A percentile compares a stretch with the other conserved stretches of the same genome.
These are phyloP conservation scores for Strigomonas culicis DNA, from an alignment of 208 protist species.

Conservation along the genomic window DNA sequence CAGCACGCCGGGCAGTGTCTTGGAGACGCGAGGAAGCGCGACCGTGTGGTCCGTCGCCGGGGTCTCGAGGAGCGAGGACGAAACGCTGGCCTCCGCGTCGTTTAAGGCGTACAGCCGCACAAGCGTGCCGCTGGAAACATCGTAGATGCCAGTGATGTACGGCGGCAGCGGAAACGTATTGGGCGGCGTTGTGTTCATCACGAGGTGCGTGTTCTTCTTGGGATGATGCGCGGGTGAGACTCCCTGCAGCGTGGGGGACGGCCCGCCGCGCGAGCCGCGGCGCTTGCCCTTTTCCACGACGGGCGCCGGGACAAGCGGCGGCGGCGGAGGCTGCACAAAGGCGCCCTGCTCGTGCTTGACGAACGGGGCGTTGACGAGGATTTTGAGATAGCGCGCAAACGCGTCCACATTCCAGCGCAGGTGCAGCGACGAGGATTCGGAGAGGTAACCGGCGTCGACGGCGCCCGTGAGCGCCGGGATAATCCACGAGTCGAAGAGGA, in stretches of 20 bases:
- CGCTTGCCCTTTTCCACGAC: neutral
- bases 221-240: neutral
- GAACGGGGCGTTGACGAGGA: slow-evolving; percentile 77
- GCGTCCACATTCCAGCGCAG: slow-evolving; percentile 87
- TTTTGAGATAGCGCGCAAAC: slow-evolving; percentile 86
- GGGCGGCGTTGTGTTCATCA: slow-evolving; percentile 13
- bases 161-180: slow-evolving; percentile 50
- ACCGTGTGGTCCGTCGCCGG: neutral
- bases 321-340: slow-evolving; percentile 7
- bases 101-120: slow-evolving; percentile 29
- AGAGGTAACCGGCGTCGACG: slow-evolving; percentile 55
- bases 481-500: slow-evolving; percentile 90
- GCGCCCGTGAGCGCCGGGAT: slow-evolving; percentile 79
- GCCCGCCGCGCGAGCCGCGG: neutral
- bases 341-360: slow-evolving; percentile 6
- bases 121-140: slow-evolving; percentile 66
- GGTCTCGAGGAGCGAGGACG: neutral
- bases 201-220: slow-evolving; percentile 11
- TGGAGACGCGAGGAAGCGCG: neutral
- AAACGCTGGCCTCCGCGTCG: neutral
- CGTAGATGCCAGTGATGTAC: slow-evolving; percentile 84
- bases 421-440: slow-evolving; percentile 60
- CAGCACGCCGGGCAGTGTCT: slow-evolving; percentile 5
- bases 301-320: neutral
- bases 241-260: neutral